Conservation (phyloP, 2,329 filamentous ascomycete genomes). For the Acrocalymma vagum region DNA sequence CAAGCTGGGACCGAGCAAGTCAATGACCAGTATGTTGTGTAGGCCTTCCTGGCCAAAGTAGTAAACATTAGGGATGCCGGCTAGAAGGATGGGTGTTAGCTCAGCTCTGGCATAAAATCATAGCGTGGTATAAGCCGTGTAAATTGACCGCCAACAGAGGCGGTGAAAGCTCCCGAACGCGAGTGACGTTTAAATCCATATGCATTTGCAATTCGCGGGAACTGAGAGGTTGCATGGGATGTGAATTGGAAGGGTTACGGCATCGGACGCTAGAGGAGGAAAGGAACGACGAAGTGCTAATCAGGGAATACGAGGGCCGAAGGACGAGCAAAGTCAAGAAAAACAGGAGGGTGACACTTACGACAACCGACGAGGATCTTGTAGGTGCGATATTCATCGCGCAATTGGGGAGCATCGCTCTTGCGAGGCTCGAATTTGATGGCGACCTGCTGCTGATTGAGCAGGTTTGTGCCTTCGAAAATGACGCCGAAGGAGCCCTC, state of each 20-base stretch:
- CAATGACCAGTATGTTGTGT: slow-evolving; percentile 98
- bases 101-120: no score
- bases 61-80: slow-evolving; percentile 98
- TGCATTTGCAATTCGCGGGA: no score
- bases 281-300: no score
- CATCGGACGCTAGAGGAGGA: no score
- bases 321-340: slow-evolving; percentile 19
- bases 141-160: no score
- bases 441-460: slow-evolving; percentile 99
- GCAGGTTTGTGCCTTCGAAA: slow-evolving; percentile 96
- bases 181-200: no score
- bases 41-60: slow-evolving; percentile 99
- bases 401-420: slow-evolving; percentile 95
- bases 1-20: slow-evolving; percentile 91
- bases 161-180: no score
- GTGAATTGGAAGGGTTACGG: no score
- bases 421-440: slow-evolving; percentile 99
- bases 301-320: no score
- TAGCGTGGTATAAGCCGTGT: no score
- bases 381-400: slow-evolving; percentile 99
- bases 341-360: slow-evolving; percentile 65
- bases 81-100: no score
- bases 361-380: slow-evolving; percentile 99
- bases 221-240: no score
- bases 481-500: slow-evolving; percentile 99